Conservation (phyloP, 257 asterid genomes). For the Scutellaria minor region DNA sequence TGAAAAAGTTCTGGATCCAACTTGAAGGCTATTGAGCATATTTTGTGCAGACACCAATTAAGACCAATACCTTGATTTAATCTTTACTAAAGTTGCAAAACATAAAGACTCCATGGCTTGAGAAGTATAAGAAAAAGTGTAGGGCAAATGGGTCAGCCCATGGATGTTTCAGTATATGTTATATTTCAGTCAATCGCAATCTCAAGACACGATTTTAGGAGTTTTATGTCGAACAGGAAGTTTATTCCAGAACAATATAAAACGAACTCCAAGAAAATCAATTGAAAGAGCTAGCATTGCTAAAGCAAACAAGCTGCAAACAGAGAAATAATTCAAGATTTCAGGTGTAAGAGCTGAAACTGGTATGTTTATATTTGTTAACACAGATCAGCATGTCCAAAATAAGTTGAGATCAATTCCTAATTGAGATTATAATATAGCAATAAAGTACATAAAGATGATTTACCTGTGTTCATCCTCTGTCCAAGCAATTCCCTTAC, state of each 20-base stretch:
- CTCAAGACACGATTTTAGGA: slow-evolving; percentile 2
- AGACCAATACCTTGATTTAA: slow-evolving; percentile 7
- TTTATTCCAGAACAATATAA: slow-evolving; percentile 7
- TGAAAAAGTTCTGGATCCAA: background rate
- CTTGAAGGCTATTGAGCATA: background rate
- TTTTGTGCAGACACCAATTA: background rate
- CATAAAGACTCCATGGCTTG: background rate
- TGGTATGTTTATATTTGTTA: no score
- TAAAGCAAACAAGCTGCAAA: slow-evolving; percentile 25
- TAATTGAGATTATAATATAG: slow-evolving; percentile 13
- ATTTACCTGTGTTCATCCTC: slow-evolving; percentile 95
- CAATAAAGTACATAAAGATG: slow-evolving; percentile 14
- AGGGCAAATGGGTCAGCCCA: slow-evolving; percentile 4
- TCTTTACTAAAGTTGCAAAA: background rate
- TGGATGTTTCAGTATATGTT: background rate
- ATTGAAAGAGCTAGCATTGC: background rate
- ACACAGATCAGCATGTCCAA: no score
- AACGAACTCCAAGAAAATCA: slow-evolving; percentile 7
- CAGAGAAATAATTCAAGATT: background rate
- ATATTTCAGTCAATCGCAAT: background rate
- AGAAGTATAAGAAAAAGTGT: background rate
- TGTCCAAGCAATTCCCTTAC: slow-evolving; percentile 94
- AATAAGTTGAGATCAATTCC: background rate
- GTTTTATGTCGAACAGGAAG: background rate
- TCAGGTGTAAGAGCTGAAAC: background rate